Evolutionary conservation across 768 basidiomycete species (phyloP).

Genomic region (Gelatoporia subvermispora): DNA sequence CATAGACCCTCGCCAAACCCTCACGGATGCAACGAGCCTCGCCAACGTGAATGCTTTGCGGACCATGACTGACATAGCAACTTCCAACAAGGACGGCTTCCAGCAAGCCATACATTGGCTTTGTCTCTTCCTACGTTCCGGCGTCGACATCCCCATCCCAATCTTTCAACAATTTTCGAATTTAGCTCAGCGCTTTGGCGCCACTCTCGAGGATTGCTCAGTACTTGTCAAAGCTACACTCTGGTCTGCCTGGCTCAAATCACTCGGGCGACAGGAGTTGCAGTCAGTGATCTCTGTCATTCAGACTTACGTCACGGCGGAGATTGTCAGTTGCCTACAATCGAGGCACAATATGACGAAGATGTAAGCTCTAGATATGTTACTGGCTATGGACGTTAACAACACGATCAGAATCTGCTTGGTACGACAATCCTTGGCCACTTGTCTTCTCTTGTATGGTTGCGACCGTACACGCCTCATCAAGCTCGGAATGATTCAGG

Average conservation of each 20-base stretch:
- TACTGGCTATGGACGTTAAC: background rate
- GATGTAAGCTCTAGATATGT: constrained; percentile 31
- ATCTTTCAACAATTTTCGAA: constrained; percentile 45
- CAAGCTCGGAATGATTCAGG: constrained; percentile 40
- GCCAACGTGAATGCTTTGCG: constrained; percentile 50
- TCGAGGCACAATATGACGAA: constrained; percentile 23
- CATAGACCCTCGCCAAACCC: constrained; percentile 26
- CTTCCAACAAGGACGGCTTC: constrained; percentile 38
- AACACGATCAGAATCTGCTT: constrained; percentile 37
- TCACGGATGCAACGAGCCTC: constrained; percentile 25
- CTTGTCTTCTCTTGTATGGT: constrained; percentile 62
- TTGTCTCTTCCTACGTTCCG: constrained; percentile 55
- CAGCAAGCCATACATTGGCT: constrained; percentile 53
- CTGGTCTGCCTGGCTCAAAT: constrained; percentile 56
- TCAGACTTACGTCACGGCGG: constrained; percentile 38
- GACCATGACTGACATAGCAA: constrained; percentile 40
- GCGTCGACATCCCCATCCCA: constrained; percentile 53
- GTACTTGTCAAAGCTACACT: constrained; percentile 51
- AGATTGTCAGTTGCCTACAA: constrained; percentile 35
- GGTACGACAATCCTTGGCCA: constrained; percentile 55
- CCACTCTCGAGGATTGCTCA: constrained; percentile 40
- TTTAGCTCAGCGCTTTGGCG: constrained; percentile 33
- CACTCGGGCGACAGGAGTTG: constrained; percentile 55
- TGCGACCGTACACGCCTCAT: constrained; percentile 50
- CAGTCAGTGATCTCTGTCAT: constrained; percentile 45